phyloP scores from a whole-genome alignment of 495 filamentous ascomycete species.

The Monascus purpureus region DNA sequence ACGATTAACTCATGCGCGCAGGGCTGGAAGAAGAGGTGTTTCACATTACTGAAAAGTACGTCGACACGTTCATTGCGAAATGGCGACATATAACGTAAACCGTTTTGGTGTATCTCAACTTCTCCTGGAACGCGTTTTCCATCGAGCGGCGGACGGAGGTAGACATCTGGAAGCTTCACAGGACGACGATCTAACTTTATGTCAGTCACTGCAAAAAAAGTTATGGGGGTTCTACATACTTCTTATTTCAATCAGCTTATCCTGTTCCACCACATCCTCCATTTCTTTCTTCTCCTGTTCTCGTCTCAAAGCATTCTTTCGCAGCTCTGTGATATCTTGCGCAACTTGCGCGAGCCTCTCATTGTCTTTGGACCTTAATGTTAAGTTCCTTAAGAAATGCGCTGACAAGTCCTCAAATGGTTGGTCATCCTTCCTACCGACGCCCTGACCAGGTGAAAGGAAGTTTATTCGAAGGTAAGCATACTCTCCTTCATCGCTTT shows the following conservation, averaged over 20 bases:
- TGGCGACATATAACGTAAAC: slow-evolving; percentile 91
- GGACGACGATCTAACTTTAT: slow-evolving; percentile 77
- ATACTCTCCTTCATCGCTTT: slow-evolving; percentile 87
- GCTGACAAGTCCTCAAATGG: slow-evolving; percentile 94
- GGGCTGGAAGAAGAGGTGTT: slow-evolving; percentile 97
- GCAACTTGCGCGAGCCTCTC: slow-evolving; percentile 79
- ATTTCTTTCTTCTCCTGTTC: slow-evolving; percentile 99
- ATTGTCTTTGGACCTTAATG: slow-evolving; percentile 79
- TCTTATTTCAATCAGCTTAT: slow-evolving; percentile 84
- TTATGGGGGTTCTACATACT: slow-evolving; percentile 36
- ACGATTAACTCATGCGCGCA: slow-evolving; percentile 93
- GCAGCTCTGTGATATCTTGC: slow-evolving; percentile 81
- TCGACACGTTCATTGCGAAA: slow-evolving; percentile 75
- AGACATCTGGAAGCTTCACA: slow-evolving; percentile 74
- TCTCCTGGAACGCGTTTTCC: slow-evolving; percentile 91
- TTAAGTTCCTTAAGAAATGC: slow-evolving; percentile 90
- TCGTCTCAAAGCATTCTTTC: slow-evolving; percentile 74
- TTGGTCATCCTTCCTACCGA: slow-evolving; percentile 94
- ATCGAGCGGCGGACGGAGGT: slow-evolving; percentile 85
- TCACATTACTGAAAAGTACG: slow-evolving; percentile 95
- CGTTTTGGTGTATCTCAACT: slow-evolving; percentile 96
- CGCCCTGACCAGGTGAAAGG: slow-evolving; percentile 90
- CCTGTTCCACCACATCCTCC: slow-evolving; percentile 99
- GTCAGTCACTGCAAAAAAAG: slow-evolving; percentile 13
- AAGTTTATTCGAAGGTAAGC: slow-evolving; percentile 95